Conservation (phyloP, 1,284 basidiomycete species). For the Puccinia polysora region DNA sequence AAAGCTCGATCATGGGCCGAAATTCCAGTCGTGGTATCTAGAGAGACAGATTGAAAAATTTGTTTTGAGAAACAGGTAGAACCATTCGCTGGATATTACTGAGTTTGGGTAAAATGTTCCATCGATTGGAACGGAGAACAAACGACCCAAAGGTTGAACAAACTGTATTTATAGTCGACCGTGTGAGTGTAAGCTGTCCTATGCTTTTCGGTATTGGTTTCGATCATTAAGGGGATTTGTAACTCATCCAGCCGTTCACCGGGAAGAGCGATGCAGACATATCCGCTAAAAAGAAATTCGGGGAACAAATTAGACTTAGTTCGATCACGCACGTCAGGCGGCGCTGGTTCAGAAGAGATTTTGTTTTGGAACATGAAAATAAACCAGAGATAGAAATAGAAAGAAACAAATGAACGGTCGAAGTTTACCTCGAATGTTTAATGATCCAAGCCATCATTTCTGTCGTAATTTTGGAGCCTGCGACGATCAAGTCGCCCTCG, state of each 20-base stretch:
- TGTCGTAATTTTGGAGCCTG: conserved; percentile 73
- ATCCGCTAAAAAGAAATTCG: conserved; percentile 68
- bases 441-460: conserved; percentile 99
- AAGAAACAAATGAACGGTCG: background rate
- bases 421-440: conserved; percentile 74
- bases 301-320: too few relatives aligned
- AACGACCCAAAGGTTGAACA: too few relatives aligned
- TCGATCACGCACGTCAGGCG: too few relatives aligned
- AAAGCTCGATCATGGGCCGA: conserved; percentile 90
- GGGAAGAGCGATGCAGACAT: conserved; percentile 84
- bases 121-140: too few relatives aligned
- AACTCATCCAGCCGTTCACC: conserved; percentile 70
- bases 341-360: too few relatives aligned
- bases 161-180: conserved; percentile 83
- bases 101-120: too few relatives aligned
- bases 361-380: too few relatives aligned
- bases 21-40: conserved; percentile 90
- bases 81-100: too few relatives aligned
- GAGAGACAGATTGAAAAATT: conserved; percentile 10
- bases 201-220: conserved; percentile 82
- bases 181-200: conserved; percentile 97
- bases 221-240: conserved; percentile 89
- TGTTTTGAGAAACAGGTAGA: too few relatives aligned
- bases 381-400: too few relatives aligned
- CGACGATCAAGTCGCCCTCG: conserved; percentile 86